Conservation (phyloP, 1,284 basidiomycete genomes). For the Ganoderma meredithae region DNA sequence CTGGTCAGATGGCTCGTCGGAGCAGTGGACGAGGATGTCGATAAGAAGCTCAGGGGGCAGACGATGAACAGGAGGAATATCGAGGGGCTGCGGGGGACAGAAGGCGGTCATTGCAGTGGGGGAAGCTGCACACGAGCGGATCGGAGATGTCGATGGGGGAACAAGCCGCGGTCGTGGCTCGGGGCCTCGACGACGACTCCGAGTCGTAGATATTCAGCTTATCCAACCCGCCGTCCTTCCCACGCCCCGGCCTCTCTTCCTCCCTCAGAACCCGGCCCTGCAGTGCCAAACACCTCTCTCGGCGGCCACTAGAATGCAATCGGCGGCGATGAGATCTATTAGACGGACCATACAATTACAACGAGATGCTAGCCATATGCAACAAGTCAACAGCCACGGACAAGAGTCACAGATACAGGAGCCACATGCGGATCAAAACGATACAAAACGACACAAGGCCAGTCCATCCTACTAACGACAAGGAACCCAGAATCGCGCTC, state of each 20-base stretch:
- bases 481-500: conserved; percentile 33
- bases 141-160: conserved; percentile 21
- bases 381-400: conserved; percentile 22
- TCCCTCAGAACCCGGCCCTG: not conserved
- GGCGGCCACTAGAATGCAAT: too few relatives aligned
- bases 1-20: conserved; percentile 43
- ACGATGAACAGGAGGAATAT: conserved; percentile 33
- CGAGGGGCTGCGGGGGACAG: conserved; percentile 8
- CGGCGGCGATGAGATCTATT: conserved; percentile 12
- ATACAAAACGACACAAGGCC: conserved; percentile 26
- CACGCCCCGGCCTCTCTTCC: conserved; percentile 10
- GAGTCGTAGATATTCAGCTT: not conserved
- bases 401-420: conserved; percentile 16
- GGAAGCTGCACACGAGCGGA: conserved; percentile 24
- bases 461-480: conserved; percentile 22
- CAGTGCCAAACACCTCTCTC: not conserved
- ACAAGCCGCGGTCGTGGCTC: not conserved
- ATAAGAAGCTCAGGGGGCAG: conserved; percentile 71
- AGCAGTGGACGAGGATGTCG: conserved; percentile 62
- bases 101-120: conserved; percentile 20
- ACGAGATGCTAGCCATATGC: conserved; percentile 21
- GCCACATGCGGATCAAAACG: conserved; percentile 13
- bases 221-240: conserved; percentile 5
- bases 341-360: conserved; percentile 14
- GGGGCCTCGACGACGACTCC: too few relatives aligned